These are phyloP conservation scores for Stentor roeselii DNA, from an alignment of 73 alveolate genomes.

Conservation along the genomic window DNA sequence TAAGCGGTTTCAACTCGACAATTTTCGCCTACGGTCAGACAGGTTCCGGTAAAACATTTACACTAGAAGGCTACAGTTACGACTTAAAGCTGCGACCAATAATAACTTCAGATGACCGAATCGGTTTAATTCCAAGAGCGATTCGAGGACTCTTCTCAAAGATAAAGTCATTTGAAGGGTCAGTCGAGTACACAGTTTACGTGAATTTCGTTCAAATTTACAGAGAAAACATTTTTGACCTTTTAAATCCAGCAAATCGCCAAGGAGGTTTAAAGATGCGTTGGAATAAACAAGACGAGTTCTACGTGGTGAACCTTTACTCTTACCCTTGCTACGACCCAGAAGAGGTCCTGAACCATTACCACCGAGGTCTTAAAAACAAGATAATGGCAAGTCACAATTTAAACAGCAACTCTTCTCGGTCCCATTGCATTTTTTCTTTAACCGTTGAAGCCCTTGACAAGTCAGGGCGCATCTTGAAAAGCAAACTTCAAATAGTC, in stretches of 20 bases:
- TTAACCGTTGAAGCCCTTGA: conserved; percentile 76
- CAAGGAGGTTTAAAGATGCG: conserved; percentile 65
- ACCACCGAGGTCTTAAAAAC: conserved; percentile 74
- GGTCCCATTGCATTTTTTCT: conserved; percentile 92
- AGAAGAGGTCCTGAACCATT: conserved; percentile 69
- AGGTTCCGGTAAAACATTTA: conserved; percentile 93
- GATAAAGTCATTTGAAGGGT: neutral
- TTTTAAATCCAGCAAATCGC: conserved; percentile 27
- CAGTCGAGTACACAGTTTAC: conserved; percentile 51
- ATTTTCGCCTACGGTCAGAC: conserved; percentile 94
- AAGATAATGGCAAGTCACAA: conserved; percentile 93
- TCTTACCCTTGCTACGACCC: conserved; percentile 56
- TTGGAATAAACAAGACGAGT: conserved; percentile 76
- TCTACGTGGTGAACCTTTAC: conserved; percentile 71
- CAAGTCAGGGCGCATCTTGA: conserved; percentile 63
- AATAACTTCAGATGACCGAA: neutral
- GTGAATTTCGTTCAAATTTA: conserved; percentile 59
- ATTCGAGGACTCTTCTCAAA: neutral
- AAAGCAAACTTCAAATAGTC: conserved; percentile 85
- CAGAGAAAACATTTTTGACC: conserved; percentile 61
- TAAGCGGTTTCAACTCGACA: conserved; percentile 94
- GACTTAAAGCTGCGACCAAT: neutral
- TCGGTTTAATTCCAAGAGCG: conserved; percentile 2
- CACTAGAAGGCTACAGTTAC: conserved; percentile 87
- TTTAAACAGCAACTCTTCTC: conserved; percentile 79